These are phyloP conservation scores for Psidium guajava DNA, from an alignment of 345 rosid species.

Conservation along the genomic window DNA sequence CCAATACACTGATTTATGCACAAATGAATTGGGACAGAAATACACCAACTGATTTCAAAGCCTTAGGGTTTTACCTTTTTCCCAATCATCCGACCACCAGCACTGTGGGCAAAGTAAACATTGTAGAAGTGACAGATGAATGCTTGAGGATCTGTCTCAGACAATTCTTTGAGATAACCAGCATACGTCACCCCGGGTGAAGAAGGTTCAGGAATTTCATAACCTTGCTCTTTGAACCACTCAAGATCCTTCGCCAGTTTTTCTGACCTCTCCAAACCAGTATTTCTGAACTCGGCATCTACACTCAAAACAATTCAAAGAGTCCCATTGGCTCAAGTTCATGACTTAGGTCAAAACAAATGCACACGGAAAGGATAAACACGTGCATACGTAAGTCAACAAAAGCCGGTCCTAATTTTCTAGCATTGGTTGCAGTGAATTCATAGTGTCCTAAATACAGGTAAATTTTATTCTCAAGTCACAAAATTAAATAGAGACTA, in stretches of 20 bases:
- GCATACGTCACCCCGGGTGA: conserved; percentile 63
- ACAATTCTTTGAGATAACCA: conserved; percentile 44
- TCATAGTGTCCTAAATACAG: not conserved
- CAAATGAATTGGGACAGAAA: not conserved
- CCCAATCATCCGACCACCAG: conserved; percentile 98
- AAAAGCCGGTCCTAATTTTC: not conserved
- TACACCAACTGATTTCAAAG: not conserved
- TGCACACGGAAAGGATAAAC: not conserved
- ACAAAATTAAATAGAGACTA: not conserved
- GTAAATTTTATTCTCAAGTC: not conserved
- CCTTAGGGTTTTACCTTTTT: conserved; percentile 41
- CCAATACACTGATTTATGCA: not conserved
- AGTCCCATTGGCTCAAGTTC: not conserved
- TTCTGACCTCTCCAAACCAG: conserved; percentile 76
- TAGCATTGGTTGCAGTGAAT: not conserved
- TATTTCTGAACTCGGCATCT: conserved; percentile 84
- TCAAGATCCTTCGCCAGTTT: conserved; percentile 61
- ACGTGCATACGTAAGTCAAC: not conserved
- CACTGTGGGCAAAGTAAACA: conserved; percentile 81
- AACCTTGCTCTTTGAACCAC: conserved; percentile 90
- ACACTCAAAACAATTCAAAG: not conserved
- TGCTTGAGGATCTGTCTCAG: conserved; percentile 88
- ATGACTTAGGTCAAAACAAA: not conserved
- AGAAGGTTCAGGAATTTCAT: conserved; percentile 71
- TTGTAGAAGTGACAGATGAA: conserved; percentile 98